phyloP scores from a whole-genome alignment of 495 filamentous ascomycete species.

The Wilcoxina mikolae region DNA sequence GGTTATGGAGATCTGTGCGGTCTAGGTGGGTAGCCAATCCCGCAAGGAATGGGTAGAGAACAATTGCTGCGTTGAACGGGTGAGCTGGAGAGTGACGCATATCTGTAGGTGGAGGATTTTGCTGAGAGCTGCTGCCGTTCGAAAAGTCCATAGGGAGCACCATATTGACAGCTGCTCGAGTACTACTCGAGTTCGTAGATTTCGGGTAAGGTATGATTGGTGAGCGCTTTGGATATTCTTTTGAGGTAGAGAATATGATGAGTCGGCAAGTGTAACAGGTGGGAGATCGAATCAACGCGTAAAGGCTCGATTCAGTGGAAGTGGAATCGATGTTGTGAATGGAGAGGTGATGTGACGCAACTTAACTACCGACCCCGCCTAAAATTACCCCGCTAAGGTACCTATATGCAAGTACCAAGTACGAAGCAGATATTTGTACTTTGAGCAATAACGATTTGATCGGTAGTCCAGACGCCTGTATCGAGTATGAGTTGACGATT shows the following conservation, averaged over 20 bases:
- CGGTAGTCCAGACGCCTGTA: neutral
- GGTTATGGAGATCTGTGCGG: constrained; percentile 22
- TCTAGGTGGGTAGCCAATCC: constrained; percentile 16
- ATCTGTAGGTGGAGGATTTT: neutral
- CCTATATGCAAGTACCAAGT: too few species aligned
- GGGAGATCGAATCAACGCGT: too few species aligned
- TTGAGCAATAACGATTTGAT: too few species aligned
- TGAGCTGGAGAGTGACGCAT: neutral
- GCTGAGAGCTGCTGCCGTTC: neutral
- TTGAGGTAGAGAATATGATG: neutral
- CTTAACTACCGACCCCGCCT: too few species aligned
- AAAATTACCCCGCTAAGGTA: too few species aligned
- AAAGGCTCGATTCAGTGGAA: too few species aligned
- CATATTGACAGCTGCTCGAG: neutral
- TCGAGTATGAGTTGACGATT: neutral
- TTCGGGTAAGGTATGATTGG: too few species aligned
- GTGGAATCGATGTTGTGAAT: too few species aligned
- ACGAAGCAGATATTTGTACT: too few species aligned
- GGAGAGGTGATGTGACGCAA: too few species aligned
- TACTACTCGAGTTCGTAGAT: neutral
- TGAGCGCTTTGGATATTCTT: too few species aligned
- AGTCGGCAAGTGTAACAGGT: neutral
- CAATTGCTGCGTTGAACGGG: constrained; percentile 9
- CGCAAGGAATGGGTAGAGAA: constrained; percentile 18
- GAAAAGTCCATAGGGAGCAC: neutral